These are phyloP conservation scores for Tolypocladium pustulatum DNA, from an alignment of 2,329 filamentous ascomycete genomes.

Conservation along the genomic window DNA sequence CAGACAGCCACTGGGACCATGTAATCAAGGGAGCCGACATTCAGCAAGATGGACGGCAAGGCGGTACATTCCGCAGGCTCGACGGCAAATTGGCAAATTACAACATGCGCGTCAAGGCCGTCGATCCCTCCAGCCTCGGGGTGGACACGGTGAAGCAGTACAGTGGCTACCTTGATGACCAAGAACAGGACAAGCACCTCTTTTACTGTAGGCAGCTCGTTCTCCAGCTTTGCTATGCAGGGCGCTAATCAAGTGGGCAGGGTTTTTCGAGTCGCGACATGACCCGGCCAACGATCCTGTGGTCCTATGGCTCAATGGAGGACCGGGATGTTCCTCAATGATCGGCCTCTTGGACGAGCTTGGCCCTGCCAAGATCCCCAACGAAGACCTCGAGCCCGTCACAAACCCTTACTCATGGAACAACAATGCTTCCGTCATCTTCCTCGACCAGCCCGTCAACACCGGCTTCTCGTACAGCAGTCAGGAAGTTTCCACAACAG, in stretches of 20 bases:
- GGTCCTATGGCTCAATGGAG: conserved; percentile 43
- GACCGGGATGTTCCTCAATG: conserved; percentile 22
- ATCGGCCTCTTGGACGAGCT: conserved; percentile 51
- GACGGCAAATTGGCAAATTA: conserved; percentile 76
- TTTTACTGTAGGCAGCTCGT: conserved; percentile 71
- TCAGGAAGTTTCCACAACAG: conserved; percentile 76
- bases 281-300: conserved; percentile 27
- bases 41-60: neutral
- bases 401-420: conserved; percentile 54
- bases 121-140: conserved; percentile 72
- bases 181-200: conserved; percentile 91
- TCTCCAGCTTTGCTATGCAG: conserved; percentile 5
- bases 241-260: conserved; percentile 29
- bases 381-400: conserved; percentile 17
- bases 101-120: conserved; percentile 80
- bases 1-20: conserved; percentile 1
- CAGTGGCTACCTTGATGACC: conserved; percentile 92
- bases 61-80: conserved; percentile 42
- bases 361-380: conserved; percentile 64
- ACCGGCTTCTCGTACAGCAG: conserved; percentile 39
- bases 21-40: neutral
- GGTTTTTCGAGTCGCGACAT: conserved; percentile 36
- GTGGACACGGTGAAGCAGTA: conserved; percentile 95
- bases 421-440: conserved; percentile 55
- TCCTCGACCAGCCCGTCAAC: conserved; percentile 51